These are phyloP conservation scores for Sphenostylis stenocarpa DNA, from an alignment of 306 rosid species.

Conservation along the genomic window DNA sequence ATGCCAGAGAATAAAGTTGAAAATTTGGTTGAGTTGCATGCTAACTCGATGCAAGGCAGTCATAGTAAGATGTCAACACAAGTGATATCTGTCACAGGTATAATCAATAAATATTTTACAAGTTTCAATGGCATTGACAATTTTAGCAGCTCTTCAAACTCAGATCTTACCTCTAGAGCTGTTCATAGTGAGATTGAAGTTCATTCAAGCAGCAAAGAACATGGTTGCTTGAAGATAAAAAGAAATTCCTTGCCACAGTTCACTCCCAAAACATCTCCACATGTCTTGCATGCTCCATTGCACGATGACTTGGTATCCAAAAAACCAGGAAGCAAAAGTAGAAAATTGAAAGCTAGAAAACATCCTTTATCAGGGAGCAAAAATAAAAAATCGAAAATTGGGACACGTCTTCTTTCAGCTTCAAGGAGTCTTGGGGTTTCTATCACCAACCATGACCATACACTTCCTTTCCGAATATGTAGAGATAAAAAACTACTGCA, in stretches of 20 bases:
- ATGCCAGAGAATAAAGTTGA: constrained; percentile 38
- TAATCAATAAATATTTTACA: constrained; percentile 60
- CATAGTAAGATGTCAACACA: constrained; percentile 54
- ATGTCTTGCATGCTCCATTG: constrained; percentile 27
- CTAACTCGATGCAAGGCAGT: constrained; percentile 40
- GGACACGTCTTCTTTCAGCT: constrained; percentile 61
- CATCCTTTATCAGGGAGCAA: constrained; percentile 2
- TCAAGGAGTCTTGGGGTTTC: constrained; percentile 56
- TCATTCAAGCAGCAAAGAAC: constrained; percentile 27
- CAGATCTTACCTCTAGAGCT: constrained; percentile 46
- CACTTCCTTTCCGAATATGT: constrained; percentile 41
- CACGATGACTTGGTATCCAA: constrained; percentile 33
- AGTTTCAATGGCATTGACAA: constrained; percentile 36
- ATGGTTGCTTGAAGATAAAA: constrained; percentile 25
- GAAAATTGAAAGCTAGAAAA: constrained; percentile 50
- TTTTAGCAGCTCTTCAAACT: constrained; percentile 40
- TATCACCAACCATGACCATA: constrained; percentile 39
- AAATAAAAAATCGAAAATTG: constrained; percentile 44
- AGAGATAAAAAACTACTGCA: constrained; percentile 36
- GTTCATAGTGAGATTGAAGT: constrained; percentile 36
- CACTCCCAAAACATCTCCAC: constrained; percentile 41
- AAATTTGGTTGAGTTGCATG: constrained; percentile 24
- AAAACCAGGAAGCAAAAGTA: constrained; percentile 17
- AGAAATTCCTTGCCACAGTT: constrained; percentile 29
- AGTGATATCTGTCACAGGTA: constrained; percentile 61